Percentiles rank a stretch among this genome's conserved stretches.
phyloP scores from a whole-genome alignment of 352 stramenopile genomes.

The Globisporangium okanoganense region DNA sequence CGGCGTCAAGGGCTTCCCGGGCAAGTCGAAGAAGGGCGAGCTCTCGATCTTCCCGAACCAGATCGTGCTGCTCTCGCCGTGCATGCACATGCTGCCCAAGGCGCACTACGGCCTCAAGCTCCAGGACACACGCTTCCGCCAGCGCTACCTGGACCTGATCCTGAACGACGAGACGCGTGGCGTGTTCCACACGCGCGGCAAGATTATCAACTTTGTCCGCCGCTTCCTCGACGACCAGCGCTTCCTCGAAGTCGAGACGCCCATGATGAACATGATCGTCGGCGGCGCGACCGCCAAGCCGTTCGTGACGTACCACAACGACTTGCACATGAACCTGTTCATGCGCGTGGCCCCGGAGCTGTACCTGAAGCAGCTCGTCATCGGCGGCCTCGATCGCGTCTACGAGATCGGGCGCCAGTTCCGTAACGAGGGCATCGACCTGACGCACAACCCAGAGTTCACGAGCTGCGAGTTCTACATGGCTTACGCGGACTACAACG shows the following conservation, averaged over 20 bases:
- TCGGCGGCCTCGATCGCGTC: conserved; percentile 97
- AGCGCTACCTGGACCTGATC: conserved; percentile 97
- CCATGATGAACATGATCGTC: conserved; percentile 94
- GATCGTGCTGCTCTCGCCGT: conserved; percentile 74
- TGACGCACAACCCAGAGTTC: conserved; percentile 99
- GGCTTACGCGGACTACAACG: conserved; percentile 97
- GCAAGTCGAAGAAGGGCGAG: conserved; percentile 98
- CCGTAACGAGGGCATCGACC: conserved; percentile 98
- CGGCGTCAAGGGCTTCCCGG: conserved; percentile 90
- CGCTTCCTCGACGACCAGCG: conserved; percentile 90
- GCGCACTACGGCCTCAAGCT: conserved; percentile 63
- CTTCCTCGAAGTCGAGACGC: conserved; percentile 99
- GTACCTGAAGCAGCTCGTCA: conserved; percentile 97
- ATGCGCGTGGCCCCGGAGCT: conserved; percentile 97
- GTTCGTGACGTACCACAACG: conserved; percentile 98
- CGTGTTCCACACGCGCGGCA: conserved; percentile 92
- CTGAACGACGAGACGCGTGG: conserved; percentile 92
- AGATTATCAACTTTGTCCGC: conserved; percentile 94
- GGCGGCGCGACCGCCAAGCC: conserved; percentile 96
- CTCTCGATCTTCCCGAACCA: conserved; percentile 94
- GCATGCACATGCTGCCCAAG: conserved; percentile 86
- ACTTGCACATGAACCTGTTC: conserved; percentile 95
- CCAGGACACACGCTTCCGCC: conserved; percentile 84
- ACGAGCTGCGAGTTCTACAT: conserved; percentile 99
- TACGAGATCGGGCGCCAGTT: conserved; percentile 99